Conservation (phyloP, 208 protist genomes). For the Leishmania arabica region DNA sequence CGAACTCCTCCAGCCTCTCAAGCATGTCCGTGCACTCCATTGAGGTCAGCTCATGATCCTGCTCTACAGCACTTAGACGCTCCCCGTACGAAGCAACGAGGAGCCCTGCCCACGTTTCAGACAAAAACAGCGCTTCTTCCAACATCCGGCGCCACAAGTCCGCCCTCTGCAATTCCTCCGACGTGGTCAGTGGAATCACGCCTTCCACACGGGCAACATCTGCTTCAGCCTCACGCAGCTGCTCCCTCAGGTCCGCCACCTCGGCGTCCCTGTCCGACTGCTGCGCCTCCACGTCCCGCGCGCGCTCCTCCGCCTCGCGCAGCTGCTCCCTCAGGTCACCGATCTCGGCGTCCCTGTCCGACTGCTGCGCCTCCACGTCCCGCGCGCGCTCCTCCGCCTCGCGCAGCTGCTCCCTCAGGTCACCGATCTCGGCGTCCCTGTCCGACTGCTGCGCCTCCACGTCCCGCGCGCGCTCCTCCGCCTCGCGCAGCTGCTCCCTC, state of each 20-base stretch:
- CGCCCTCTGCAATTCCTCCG: background rate
- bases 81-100: slow-evolving; percentile 23
- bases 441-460: no score
- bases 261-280: slow-evolving; percentile 15
- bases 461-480: no score
- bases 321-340: slow-evolving; percentile 20
- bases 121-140: background rate
- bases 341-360: slow-evolving; percentile 13
- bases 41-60: slow-evolving; percentile 28
- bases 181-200: background rate
- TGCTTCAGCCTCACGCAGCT: background rate
- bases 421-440: no score
- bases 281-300: background rate
- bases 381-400: background rate
- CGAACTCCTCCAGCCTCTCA: slow-evolving; percentile 74
- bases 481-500: no score
- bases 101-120: background rate
- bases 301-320: background rate
- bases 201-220: background rate
- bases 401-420: slow-evolving; percentile 7
- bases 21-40: slow-evolving; percentile 46
- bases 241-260: background rate
- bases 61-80: slow-evolving; percentile 40
- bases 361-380: background rate
- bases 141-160: slow-evolving; percentile 9